phyloP scores from a whole-genome alignment of 352 stramenopile genomes.

The Globisporangium nunn region DNA sequence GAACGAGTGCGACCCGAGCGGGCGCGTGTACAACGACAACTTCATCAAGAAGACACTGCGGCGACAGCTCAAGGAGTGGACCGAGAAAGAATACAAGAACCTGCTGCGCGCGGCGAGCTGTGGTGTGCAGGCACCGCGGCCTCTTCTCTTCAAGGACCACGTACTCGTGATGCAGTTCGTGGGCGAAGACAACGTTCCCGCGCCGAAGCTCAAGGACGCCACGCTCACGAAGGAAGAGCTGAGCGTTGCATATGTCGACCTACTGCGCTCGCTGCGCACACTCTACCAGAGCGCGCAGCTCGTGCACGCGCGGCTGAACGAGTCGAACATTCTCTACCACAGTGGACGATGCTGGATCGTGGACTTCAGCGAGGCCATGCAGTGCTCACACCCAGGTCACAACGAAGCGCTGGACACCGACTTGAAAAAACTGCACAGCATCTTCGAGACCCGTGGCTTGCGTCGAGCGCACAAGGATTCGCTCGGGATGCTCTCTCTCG shows the following conservation, averaged over 20 bases:
- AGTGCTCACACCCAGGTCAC: constrained; percentile 77
- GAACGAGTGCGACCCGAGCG: constrained; percentile 89
- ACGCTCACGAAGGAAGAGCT: constrained; percentile 87
- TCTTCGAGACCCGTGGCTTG: constrained; percentile 53
- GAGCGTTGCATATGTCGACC: constrained; percentile 93
- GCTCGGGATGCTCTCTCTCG: constrained; percentile 9
- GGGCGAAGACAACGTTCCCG: constrained; percentile 91
- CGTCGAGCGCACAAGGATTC: constrained; percentile 20
- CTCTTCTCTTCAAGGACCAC: constrained; percentile 94
- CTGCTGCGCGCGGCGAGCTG: constrained; percentile 89
- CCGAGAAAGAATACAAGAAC: constrained; percentile 99
- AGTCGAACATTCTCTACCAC: constrained; percentile 99
- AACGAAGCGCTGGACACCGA: constrained; percentile 51
- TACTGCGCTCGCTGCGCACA: constrained; percentile 93
- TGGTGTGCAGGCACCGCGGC: constrained; percentile 88
- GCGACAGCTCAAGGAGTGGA: constrained; percentile 92
- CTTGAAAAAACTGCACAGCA: constrained; percentile 49
- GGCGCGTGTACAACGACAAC: constrained; percentile 96
- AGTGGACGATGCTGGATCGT: constrained; percentile 77
- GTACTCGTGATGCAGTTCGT: constrained; percentile 99
- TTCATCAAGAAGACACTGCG: constrained; percentile 94
- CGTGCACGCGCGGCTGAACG: constrained; percentile 97
- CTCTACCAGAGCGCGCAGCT: constrained; percentile 96
- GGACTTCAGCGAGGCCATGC: constrained; percentile 97
- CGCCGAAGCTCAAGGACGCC: constrained; percentile 93